A percentile compares a stretch with the other conserved stretches of the same genome.
phyloP scores from a whole-genome alignment of 345 rosid genomes.

The Lumnitzera littorea region DNA sequence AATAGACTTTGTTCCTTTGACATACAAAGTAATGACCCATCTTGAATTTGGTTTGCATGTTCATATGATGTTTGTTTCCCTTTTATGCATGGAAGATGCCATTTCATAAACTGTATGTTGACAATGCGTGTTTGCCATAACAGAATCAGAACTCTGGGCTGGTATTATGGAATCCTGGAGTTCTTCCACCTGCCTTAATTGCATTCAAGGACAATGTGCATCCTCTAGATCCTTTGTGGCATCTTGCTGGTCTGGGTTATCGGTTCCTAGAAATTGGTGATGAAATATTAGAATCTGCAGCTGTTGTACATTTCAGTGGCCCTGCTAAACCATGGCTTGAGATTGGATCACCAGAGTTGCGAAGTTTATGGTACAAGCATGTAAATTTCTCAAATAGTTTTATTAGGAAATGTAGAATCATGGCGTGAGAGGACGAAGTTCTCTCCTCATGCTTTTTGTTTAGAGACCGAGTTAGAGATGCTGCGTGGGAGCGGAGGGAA shows the following conservation, averaged over 20 bases:
- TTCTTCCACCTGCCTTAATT: conserved; percentile 65
- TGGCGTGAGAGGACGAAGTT: conserved; percentile 37
- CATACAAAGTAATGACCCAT: no score
- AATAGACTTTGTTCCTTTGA: no score
- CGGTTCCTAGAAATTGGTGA: conserved; percentile 24
- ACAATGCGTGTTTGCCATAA: background rate
- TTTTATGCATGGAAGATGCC: no score
- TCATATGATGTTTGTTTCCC: no score
- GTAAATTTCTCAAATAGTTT: conserved; percentile 62
- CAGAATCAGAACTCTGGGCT: conserved; percentile 70
- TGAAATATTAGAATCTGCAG: conserved; percentile 45
- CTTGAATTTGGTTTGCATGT: no score
- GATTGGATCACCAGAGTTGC: conserved; percentile 56
- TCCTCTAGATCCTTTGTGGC: conserved; percentile 77
- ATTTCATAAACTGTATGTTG: no score
- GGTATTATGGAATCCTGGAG: conserved; percentile 80
- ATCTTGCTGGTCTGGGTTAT: conserved; percentile 72
- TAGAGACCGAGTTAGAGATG: conserved; percentile 9
- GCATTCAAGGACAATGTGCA: conserved; percentile 69
- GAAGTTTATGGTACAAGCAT: conserved; percentile 62
- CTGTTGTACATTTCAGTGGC: conserved; percentile 85
- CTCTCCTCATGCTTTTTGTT: conserved; percentile 16
- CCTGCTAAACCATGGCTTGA: conserved; percentile 97
- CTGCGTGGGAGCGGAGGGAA: conserved; percentile 50
- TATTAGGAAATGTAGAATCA: conserved; percentile 62